Evolutionary conservation across 306 rosid genomes (phyloP).

Genomic region (Adenanthera pavonina): DNA sequence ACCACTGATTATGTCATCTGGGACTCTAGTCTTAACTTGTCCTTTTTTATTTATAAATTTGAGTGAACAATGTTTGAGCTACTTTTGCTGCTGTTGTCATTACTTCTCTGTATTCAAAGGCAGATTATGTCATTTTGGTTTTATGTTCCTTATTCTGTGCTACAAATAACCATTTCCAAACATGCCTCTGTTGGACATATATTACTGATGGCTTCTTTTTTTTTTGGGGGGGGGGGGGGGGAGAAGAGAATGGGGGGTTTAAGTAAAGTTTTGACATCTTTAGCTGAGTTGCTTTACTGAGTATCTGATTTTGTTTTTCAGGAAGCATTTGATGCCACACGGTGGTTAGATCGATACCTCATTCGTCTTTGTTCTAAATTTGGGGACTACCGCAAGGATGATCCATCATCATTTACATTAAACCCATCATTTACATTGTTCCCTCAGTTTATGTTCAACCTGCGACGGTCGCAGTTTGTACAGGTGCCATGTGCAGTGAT

Average conservation of each 20-base stretch:
- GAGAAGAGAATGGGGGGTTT: too few species aligned
- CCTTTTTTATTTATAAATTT: not conserved
- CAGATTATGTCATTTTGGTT: not conserved
- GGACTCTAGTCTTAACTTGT: not conserved
- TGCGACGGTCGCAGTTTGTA: conserved; percentile 94
- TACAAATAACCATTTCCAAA: conserved; percentile 14
- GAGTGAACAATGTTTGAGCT: not conserved
- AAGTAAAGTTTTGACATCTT: not conserved
- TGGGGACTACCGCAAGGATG: conserved; percentile 98
- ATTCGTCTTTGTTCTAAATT: conserved; percentile 95
- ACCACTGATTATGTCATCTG: not conserved
- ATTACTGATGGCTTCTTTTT: not conserved
- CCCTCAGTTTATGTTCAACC: conserved; percentile 96
- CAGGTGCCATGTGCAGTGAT: conserved; percentile 61
- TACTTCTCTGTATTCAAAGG: not conserved
- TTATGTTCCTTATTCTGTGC: conserved; percentile 10
- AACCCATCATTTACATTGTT: conserved; percentile 84
- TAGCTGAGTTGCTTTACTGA: conserved; percentile 19
- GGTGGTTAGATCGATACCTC: conserved; percentile 96
- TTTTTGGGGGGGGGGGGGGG: too few species aligned
- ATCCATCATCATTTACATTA: conserved; percentile 87
- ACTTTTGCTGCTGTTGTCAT: not conserved
- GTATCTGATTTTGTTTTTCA: conserved; percentile 48
- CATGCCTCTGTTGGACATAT: conserved; percentile 19
- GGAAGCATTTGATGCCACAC: conserved; percentile 94